Evolutionary conservation across 164 flowering plant genomes (phyloP).

Genomic region (Vitis rupestris): DNA sequence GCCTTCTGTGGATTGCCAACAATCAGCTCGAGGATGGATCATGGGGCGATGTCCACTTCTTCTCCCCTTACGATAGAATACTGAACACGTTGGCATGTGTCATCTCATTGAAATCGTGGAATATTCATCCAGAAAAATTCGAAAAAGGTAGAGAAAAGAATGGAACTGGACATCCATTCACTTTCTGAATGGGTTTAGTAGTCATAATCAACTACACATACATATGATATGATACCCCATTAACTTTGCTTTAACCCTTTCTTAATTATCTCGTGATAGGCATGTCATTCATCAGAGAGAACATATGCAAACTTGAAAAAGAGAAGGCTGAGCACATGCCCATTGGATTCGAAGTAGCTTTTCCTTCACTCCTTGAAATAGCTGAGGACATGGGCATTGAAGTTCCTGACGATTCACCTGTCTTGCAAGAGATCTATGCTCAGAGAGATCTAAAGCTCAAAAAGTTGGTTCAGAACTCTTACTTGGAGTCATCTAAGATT

Average conservation of each 20-base stretch:
- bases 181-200: too few species aligned
- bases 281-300: constrained; percentile 46
- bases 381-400: constrained; percentile 53
- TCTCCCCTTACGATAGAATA: constrained; percentile 66
- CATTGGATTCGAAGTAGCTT: constrained; percentile 88
- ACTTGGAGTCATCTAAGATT: not conserved
- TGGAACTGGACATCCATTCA: too few species aligned
- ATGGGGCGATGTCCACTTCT: constrained; percentile 71
- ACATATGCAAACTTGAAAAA: constrained; percentile 56
- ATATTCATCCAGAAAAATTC: constrained; percentile 40
- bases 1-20: constrained; percentile 66
- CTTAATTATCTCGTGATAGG: constrained; percentile 31
- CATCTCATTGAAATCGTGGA: constrained; percentile 72
- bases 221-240: too few species aligned
- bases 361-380: constrained; percentile 74
- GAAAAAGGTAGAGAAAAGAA: constrained; percentile 42
- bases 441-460: constrained; percentile 61
- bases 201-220: too few species aligned
- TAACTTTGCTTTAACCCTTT: not conserved
- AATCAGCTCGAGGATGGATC: constrained; percentile 85
- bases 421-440: constrained; percentile 56
- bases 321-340: constrained; percentile 89
- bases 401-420: constrained; percentile 51
- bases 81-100: constrained; percentile 80
- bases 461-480: constrained; percentile 35